Evolutionary conservation across 1,284 basidiomycete species (phyloP).

Genomic region (Microbotryum violaceum): DNA sequence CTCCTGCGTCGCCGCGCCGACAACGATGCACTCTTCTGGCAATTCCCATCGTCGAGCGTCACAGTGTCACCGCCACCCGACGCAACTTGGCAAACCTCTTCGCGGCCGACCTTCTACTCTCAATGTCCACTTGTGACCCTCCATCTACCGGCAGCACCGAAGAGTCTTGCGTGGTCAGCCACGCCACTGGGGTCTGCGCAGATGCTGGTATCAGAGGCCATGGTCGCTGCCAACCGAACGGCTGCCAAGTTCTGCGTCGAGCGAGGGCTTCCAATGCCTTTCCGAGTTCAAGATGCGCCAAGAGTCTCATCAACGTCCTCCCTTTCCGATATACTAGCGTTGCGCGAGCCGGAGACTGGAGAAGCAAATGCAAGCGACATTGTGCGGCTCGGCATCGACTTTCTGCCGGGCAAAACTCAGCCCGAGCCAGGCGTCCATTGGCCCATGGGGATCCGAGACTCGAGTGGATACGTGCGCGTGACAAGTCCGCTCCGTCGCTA

Average conservation of each 20-base stretch:
- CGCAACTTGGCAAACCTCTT: conserved; percentile 18
- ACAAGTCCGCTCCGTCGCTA: conserved; percentile 86
- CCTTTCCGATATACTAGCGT: conserved; percentile 36
- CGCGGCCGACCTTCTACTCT: conserved; percentile 45
- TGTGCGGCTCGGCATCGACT: conserved; percentile 30
- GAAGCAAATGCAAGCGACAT: conserved; percentile 33
- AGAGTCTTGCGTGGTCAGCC: background rate
- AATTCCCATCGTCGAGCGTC: conserved; percentile 15
- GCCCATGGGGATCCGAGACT: conserved; percentile 60
- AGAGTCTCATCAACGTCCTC: conserved; percentile 7
- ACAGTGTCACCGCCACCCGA: conserved; percentile 28
- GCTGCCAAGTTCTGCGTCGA: conserved; percentile 66
- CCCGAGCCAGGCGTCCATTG: conserved; percentile 58
- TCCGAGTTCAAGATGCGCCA: conserved; percentile 51
- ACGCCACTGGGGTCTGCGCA: conserved; percentile 29
- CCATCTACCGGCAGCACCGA: conserved; percentile 2
- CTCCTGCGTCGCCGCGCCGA: conserved; percentile 15
- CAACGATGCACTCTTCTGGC: conserved; percentile 24
- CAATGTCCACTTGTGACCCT: conserved; percentile 50
- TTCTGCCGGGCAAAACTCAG: conserved; percentile 46
- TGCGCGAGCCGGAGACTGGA: conserved; percentile 39
- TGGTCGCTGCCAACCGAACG: conserved; percentile 72
- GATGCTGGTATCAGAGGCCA: conserved; percentile 65
- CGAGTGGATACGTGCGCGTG: conserved; percentile 67
- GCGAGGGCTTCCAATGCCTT: conserved; percentile 57